Conservation (phyloP, 345 rosid genomes). For the Euphorbia pulcherrima region DNA sequence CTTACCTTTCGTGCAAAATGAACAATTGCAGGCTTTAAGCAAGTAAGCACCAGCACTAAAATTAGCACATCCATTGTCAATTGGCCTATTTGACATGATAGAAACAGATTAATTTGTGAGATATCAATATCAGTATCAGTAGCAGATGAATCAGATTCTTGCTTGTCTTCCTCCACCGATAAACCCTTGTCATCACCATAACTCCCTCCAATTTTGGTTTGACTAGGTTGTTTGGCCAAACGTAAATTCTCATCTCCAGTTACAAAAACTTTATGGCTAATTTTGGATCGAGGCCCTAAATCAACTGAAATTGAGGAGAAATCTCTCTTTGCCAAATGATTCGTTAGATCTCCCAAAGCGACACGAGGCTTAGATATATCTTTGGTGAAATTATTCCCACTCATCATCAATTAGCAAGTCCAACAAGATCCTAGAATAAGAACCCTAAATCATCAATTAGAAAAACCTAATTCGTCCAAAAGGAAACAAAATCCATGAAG, state of each 20-base stretch:
- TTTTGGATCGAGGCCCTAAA: constrained; percentile 35
- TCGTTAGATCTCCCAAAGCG: constrained; percentile 46
- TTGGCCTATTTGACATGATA: too few species aligned
- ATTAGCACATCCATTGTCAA: constrained; percentile 31
- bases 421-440: too few species aligned
- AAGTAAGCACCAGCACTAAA: constrained; percentile 36
- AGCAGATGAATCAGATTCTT: constrained; percentile 19
- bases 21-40: constrained; percentile 67
- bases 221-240: constrained; percentile 40
- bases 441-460: too few species aligned
- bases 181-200: constrained; percentile 10
- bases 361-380: constrained; percentile 26
- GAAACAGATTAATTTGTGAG: constrained; percentile 10
- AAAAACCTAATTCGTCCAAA: too few species aligned
- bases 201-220: constrained; percentile 18
- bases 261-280: constrained; percentile 21
- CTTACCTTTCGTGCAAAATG: constrained; percentile 80
- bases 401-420: constrained; percentile 35
- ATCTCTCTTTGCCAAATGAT: constrained; percentile 43
- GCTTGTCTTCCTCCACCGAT: constrained; percentile 18
- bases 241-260: too few species aligned
- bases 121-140: neutral
- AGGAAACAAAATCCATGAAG: too few species aligned
- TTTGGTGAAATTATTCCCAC: constrained; percentile 39
- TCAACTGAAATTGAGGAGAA: constrained; percentile 37